These are phyloP conservation scores for Ophiostoma pallidulum DNA, from an alignment of 2,329 filamentous ascomycete genomes.

Conservation along the genomic window DNA sequence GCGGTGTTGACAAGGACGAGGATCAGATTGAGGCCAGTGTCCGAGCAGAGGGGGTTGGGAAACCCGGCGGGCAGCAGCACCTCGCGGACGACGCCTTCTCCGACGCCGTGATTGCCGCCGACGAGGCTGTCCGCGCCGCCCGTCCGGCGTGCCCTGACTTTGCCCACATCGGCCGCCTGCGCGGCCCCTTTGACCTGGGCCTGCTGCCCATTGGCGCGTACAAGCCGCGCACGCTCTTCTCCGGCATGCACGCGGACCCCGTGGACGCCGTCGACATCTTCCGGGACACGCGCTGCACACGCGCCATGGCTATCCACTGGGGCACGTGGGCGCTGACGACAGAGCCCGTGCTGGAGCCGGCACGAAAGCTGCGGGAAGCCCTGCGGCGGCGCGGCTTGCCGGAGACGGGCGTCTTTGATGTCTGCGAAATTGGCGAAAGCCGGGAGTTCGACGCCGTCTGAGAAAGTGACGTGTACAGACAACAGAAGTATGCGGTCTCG, in stretches of 20 bases:
- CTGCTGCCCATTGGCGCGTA: slow-evolving; percentile 93
- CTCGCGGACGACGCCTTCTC: slow-evolving; percentile 38
- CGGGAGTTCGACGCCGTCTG: too few species aligned
- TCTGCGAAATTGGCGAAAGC: slow-evolving; percentile 77
- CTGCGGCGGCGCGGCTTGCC: slow-evolving; percentile 56
- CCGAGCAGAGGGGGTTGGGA: background rate
- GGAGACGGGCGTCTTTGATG: slow-evolving; percentile 68
- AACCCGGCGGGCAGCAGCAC: too few species aligned
- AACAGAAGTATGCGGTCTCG: too few species aligned
- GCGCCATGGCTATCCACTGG: slow-evolving; percentile 85
- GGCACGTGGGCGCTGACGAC: slow-evolving; percentile 79
- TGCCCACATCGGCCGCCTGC: slow-evolving; percentile 65
- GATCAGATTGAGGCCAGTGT: slow-evolving; percentile 36
- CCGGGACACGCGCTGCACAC: slow-evolving; percentile 65
- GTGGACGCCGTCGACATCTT: slow-evolving; percentile 87
- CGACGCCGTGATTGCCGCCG: slow-evolving; percentile 51
- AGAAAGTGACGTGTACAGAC: too few species aligned
- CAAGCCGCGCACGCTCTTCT: slow-evolving; percentile 61
- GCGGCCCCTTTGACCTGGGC: slow-evolving; percentile 83
- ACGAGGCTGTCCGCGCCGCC: slow-evolving; percentile 58
- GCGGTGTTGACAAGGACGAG: slow-evolving; percentile 43
- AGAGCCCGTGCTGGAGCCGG: slow-evolving; percentile 80
- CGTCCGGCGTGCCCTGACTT: slow-evolving; percentile 76
- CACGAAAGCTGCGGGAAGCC: slow-evolving; percentile 60
- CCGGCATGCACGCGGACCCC: slow-evolving; percentile 75